These are phyloP conservation scores for Jimgerdemannia lactiflua DNA, from an alignment of 192 early-diverging fungal genomes.

Conservation along the genomic window DNA sequence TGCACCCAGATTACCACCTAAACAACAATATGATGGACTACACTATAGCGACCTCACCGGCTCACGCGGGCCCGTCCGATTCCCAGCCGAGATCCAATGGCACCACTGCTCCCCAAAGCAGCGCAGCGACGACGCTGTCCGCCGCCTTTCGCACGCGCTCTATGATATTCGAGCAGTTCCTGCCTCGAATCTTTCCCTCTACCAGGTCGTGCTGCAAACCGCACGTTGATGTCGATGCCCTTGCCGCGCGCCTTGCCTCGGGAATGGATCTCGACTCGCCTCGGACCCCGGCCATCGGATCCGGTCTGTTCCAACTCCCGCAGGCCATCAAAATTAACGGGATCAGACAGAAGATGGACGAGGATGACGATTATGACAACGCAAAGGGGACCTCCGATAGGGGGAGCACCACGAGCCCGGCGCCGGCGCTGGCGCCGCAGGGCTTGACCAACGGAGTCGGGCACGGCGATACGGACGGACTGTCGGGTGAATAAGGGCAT, in stretches of 20 bases:
- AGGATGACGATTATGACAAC: constrained; percentile 37
- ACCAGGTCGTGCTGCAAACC: constrained; percentile 37
- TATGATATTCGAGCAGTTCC: constrained; percentile 76
- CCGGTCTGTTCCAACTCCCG: constrained; percentile 23
- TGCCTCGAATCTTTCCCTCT: constrained; percentile 53
- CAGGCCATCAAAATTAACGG: constrained; percentile 25
- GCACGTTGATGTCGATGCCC: constrained; percentile 21
- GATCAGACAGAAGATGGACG: constrained; percentile 24
- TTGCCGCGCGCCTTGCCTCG: constrained; percentile 10
- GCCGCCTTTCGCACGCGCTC: constrained; percentile 66
- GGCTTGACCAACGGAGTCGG: constrained; percentile 7
- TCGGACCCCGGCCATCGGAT: not conserved
- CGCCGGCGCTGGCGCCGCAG: not conserved
- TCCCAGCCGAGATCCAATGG: constrained; percentile 16
- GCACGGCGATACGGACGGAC: not conserved
- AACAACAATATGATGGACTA: constrained; percentile 13
- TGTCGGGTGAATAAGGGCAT: too few species aligned
- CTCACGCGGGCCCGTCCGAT: constrained; percentile 18
- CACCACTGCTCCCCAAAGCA: constrained; percentile 8
- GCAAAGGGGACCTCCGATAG: constrained; percentile 16
- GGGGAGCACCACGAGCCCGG: not conserved
- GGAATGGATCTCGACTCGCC: constrained; percentile 1
- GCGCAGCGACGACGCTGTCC: not conserved
- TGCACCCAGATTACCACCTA: constrained; percentile 9
- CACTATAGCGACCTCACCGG: constrained; percentile 18